Evolutionary conservation across 805 yeast genomes (phyloP), one percentile per base, ranked within the genome.

Genomic region (Metschnikowia borealis): DNA sequence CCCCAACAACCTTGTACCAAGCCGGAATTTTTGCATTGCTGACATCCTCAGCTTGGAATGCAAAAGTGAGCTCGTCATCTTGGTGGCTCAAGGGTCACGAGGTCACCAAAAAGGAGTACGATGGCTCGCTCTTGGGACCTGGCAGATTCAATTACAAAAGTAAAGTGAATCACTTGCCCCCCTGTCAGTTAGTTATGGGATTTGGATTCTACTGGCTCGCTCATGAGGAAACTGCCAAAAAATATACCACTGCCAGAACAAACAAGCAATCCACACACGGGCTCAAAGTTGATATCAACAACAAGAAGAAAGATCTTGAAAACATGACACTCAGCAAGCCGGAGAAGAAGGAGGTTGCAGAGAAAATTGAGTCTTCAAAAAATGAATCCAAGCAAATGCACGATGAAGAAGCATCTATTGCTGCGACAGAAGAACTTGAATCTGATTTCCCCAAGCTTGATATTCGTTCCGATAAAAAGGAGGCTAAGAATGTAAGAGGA

Each of bases 161-260:
- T 26, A 75, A 75, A 44, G 84, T 82, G 60, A 77, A 75, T 17
- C 79, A 71, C 55, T 70, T 91, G 56, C 89, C 91, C 0, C 89
- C 97, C 3, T 77, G 85, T n/a, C 95, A 85, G 57, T 65, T 91
- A 60, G 89, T 84, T 1, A 86, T 94, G 94, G 99, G 99, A 0
- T 75, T 91, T 58, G 97, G 87, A 0, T 77, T 94, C 47, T 61
- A 88, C 50, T 89, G 95, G 87, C 70, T 84, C 51, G 73, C 82
- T 1, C 85, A 85, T 52, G 82, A 79, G 45, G 85, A 79, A 32
- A 75, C 77, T 2, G 73, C 82, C 2, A 54, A 58, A 23, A 64
- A 57, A 37, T 61, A 67, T 31, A 62, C 61, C 6, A 60, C 61
- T 3, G 49, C 60, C 14, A 62, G 78, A 55, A 43, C 55, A 3